phyloP scores from a whole-genome alignment of 192 early-diverging fungal genomes.

The Rhizophagus prolifer region DNA sequence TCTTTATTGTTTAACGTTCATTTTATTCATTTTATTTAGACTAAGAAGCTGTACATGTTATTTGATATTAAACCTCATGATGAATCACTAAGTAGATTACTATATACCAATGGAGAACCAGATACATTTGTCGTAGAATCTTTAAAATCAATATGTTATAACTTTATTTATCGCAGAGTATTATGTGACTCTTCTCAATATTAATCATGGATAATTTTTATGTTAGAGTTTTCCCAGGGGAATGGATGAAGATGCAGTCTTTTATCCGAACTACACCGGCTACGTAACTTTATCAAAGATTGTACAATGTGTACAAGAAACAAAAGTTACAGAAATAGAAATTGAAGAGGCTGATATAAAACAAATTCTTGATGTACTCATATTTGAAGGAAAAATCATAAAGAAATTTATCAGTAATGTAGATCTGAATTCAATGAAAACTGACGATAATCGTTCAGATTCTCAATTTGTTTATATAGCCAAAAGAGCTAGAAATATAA shows the following conservation, averaged over 20 bases:
- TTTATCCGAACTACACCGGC: not conserved
- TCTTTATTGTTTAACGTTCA: not conserved
- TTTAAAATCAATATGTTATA: constrained; percentile 19
- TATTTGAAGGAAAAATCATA: constrained; percentile 21
- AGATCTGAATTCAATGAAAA: constrained; percentile 1
- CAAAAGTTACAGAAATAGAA: constrained; percentile 20
- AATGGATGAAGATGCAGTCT: constrained; percentile 2
- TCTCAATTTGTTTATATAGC: constrained; percentile 59
- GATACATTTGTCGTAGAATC: constrained; percentile 15
- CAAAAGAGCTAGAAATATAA: constrained; percentile 33
- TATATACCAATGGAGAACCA: constrained; percentile 13
- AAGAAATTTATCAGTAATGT: not conserved
- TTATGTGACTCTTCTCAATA: not conserved
- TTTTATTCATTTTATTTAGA: constrained; percentile 10
- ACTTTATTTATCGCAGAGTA: constrained; percentile 17
- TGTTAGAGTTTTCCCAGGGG: constrained; percentile 18
- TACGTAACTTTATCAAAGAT: constrained; percentile 5
- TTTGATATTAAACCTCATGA: constrained; percentile 18
- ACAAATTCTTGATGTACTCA: constrained; percentile 11
- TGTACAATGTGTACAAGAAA: constrained; percentile 16
- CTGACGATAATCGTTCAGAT: constrained; percentile 27
- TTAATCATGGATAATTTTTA: not conserved
- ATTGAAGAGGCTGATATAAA: constrained; percentile 16
- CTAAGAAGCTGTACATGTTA: constrained; percentile 14
- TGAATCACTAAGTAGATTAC: constrained; percentile 19